Percentiles rank a stretch among this genome's conserved stretches.
These are phyloP conservation scores for Zoysia japonica DNA, from an alignment of 176 grass and related monocot genomes.

Conservation along the genomic window DNA sequence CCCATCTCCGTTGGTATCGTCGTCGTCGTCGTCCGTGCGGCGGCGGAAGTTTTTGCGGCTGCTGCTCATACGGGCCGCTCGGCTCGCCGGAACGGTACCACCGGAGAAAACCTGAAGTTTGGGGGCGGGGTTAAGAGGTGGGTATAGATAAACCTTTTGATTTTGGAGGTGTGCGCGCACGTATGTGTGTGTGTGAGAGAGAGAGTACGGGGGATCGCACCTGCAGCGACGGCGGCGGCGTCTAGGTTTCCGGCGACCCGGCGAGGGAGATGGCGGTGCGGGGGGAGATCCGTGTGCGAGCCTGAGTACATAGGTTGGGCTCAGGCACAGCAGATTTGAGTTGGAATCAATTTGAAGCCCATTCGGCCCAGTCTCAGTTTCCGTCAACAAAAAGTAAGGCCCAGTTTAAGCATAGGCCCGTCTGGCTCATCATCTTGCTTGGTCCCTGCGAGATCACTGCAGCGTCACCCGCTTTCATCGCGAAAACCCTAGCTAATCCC, in stretches of 20 bases:
- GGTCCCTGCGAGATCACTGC: neutral
- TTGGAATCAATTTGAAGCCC: neutral
- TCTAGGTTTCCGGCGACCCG: constrained; percentile 47
- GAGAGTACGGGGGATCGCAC: constrained; percentile 1
- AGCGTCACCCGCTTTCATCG: too few species aligned
- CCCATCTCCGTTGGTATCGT: constrained; percentile 57
- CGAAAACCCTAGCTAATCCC: constrained; percentile 45
- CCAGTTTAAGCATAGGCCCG: neutral
- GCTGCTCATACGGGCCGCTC: constrained; percentile 50
- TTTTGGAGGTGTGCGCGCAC: neutral
- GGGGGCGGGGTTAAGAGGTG: neutral
- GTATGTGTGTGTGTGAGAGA: neutral
- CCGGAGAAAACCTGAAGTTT: neutral
- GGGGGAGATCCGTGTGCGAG: constrained; percentile 25
- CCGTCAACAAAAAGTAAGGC: neutral
- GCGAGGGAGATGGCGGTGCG: constrained; percentile 28
- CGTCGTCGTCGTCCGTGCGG: constrained; percentile 47
- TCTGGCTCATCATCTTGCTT: neutral
- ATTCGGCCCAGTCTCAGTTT: neutral
- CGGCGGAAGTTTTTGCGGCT: constrained; percentile 74
- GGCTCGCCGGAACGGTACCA: neutral
- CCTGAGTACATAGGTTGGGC: neutral
- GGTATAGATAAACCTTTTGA: neutral
- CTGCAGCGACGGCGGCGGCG: constrained; percentile 18
- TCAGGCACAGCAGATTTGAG: neutral